Evolutionary conservation across 768 basidiomycete species (phyloP).

Genomic region (Rhodosporidiobolus odoratus): DNA sequence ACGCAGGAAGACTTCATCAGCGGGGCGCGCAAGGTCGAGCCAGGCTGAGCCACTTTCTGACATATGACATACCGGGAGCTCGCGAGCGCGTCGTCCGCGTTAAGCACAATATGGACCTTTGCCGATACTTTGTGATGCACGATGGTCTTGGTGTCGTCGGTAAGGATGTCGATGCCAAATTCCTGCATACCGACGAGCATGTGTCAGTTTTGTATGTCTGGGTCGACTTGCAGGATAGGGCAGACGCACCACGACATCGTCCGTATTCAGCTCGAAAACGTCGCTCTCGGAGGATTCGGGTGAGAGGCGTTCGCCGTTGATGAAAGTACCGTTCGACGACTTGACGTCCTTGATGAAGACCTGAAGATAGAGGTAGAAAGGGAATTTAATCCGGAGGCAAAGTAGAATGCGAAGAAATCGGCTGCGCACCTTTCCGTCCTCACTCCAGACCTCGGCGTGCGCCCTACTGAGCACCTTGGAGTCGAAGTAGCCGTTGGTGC

Average conservation of each 20-base stretch:
- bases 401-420: not conserved
- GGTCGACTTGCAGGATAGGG: not conserved
- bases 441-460: constrained; percentile 98
- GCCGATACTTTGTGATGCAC: constrained; percentile 98
- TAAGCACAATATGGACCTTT: constrained; percentile 80
- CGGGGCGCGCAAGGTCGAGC: constrained; percentile 1
- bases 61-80: constrained; percentile 31
- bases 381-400: not conserved
- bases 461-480: constrained; percentile 87
- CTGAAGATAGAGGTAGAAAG: constrained; percentile 49
- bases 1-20: not conserved
- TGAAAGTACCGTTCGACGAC: constrained; percentile 96
- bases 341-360: constrained; percentile 98
- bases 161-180: constrained; percentile 98
- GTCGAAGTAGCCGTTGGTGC: constrained; percentile 95
- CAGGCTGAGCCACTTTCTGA: no score
- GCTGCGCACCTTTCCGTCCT: constrained; percentile 66
- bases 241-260: constrained; percentile 82
- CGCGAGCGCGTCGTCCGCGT: constrained; percentile 65
- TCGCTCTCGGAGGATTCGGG: constrained; percentile 84
- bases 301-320: constrained; percentile 88
- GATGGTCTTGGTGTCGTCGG: constrained; percentile 95
- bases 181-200: constrained; percentile 56
- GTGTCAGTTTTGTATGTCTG: constrained; percentile 4
- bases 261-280: constrained; percentile 86